phyloP scores from a whole-genome alignment of 1,139 yeast species.

The Pichia sp. region DNA sequence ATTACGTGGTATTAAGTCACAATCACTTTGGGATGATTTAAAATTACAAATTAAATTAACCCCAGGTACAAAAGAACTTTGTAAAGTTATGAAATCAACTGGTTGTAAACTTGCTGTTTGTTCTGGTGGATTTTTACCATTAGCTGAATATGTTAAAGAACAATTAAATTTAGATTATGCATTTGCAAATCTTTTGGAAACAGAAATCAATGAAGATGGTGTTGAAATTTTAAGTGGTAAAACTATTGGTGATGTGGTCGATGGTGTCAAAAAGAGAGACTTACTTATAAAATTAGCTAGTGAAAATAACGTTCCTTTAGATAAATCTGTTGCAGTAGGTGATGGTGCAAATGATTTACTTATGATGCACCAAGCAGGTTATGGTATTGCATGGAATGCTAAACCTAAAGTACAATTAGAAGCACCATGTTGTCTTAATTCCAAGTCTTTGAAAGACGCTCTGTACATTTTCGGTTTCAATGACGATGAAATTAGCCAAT shows the following conservation, averaged over 20 bases:
- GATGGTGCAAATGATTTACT: conserved; percentile 95
- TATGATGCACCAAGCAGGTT: conserved; percentile 91
- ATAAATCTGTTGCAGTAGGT: conserved; percentile 77
- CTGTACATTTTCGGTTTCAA: conserved; percentile 75
- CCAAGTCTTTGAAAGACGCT: conserved; percentile 61
- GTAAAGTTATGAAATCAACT: conserved; percentile 50
- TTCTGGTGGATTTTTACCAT: conserved; percentile 90
- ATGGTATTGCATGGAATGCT: conserved; percentile 96
- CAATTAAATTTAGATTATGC: conserved; percentile 78
- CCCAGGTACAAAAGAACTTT: conserved; percentile 73
- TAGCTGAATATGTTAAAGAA: conserved; percentile 70
- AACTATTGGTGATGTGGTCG: conserved; percentile 71
- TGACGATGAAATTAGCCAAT: conserved; percentile 44
- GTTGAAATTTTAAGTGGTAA: conserved; percentile 47
- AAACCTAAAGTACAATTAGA: conserved; percentile 79
- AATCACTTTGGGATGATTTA: conserved; percentile 71
- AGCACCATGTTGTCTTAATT: conserved; percentile 81
- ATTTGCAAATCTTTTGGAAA: conserved; percentile 69
- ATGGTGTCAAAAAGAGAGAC: conserved; percentile 77
- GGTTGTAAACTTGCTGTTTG: conserved; percentile 80
- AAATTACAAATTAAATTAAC: conserved; percentile 66
- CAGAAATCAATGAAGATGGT: conserved; percentile 49
- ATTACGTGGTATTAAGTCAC: conserved; percentile 72
- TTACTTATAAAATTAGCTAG: conserved; percentile 62
- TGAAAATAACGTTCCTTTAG: conserved; percentile 52